Evolutionary conservation across 257 asterid species (phyloP).

Genomic region (Echium plantagineum): DNA sequence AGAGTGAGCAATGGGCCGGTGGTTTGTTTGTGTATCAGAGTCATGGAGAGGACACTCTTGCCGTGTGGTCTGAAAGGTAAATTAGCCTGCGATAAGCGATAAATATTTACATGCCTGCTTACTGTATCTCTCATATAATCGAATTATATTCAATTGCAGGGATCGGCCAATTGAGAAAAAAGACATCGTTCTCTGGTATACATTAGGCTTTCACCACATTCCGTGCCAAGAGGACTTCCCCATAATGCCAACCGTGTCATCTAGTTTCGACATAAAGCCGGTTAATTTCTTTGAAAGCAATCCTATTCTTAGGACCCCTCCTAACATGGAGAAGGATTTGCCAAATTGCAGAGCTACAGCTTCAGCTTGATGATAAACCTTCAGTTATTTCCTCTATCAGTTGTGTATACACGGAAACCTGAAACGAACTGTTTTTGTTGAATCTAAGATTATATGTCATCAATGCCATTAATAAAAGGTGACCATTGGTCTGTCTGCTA

Average conservation of each 20-base stretch:
- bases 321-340: constrained; percentile 53
- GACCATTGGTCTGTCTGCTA: background rate
- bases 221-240: constrained; percentile 98
- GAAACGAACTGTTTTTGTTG: background rate
- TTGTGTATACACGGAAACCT: background rate
- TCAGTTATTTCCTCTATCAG: background rate
- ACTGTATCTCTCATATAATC: background rate
- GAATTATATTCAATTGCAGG: constrained; percentile 26
- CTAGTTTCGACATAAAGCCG: constrained; percentile 92
- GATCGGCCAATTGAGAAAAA: constrained; percentile 67
- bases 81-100: too few species aligned
- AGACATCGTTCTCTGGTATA: constrained; percentile 92
- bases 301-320: constrained; percentile 61
- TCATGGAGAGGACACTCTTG: constrained; percentile 89
- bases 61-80: constrained; percentile 88
- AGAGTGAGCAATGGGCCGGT: constrained; percentile 78
- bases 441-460: background rate
- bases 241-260: constrained; percentile 78
- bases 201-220: constrained; percentile 92
- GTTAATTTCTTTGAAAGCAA: constrained; percentile 89
- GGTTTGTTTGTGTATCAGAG: constrained; percentile 84
- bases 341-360: constrained; percentile 77
- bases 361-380: constrained; percentile 33
- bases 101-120: too few species aligned
- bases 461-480: background rate